Percentiles rank a stretch among this genome's conserved stretches.
Evolutionary conservation across 176 grass and related monocot genomes (phyloP).

Genomic region (Cenchrus americanus): DNA sequence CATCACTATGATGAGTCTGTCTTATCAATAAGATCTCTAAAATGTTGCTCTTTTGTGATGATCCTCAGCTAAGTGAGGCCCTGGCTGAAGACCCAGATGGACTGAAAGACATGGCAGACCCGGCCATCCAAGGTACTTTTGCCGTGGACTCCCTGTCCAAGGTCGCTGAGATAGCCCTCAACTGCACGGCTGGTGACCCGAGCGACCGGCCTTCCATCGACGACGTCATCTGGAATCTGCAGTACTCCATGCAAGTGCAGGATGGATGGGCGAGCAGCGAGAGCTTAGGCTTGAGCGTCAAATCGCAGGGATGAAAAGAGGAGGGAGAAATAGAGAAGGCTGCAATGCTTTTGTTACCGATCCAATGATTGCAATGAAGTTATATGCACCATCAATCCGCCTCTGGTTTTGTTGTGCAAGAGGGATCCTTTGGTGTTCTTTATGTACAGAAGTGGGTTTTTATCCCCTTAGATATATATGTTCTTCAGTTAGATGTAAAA

Average conservation of each 20-base stretch:
- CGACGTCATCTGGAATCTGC: conserved; percentile 87
- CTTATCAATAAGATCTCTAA: neutral
- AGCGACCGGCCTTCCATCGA: conserved; percentile 69
- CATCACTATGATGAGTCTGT: neutral
- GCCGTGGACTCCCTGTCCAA: conserved; percentile 71
- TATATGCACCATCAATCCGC: neutral
- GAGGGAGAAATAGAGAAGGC: neutral
- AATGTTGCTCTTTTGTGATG: neutral
- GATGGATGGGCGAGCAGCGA: conserved; percentile 92
- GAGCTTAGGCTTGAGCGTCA: conserved; percentile 60
- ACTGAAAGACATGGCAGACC: conserved; percentile 66
- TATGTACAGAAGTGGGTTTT: conserved; percentile 12
- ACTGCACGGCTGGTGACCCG: conserved; percentile 54
- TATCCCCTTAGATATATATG: neutral
- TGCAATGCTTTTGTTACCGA: neutral
- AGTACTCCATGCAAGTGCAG: conserved; percentile 91
- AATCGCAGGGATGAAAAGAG: conserved; percentile 19
- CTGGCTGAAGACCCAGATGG: conserved; percentile 55
- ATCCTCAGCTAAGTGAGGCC: conserved; percentile 54
- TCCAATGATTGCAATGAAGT: neutral
- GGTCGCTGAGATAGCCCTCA: conserved; percentile 64
- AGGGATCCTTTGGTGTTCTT: neutral
- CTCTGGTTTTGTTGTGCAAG: neutral
- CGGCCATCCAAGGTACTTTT: conserved; percentile 58
- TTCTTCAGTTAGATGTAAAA: neutral